A percentile compares a stretch with the other conserved stretches of the same genome.
These are phyloP conservation scores for Citrus inodora DNA, from an alignment of 345 rosid species.

Conservation along the genomic window DNA sequence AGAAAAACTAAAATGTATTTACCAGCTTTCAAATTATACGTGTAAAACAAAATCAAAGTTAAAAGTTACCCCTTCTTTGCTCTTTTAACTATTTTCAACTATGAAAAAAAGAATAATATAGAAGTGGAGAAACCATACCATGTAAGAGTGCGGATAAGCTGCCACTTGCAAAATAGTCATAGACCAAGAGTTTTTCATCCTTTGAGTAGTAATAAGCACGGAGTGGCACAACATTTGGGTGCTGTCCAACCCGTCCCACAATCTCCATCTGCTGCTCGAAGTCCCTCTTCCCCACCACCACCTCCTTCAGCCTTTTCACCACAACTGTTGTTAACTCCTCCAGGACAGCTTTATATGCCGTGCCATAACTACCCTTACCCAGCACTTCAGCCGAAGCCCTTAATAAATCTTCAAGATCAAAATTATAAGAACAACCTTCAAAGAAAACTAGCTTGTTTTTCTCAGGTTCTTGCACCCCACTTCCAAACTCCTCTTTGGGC, in stretches of 20 bases:
- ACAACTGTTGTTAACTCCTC: conserved; percentile 80
- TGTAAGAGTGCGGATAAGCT: conserved; percentile 69
- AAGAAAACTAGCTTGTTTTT: conserved; percentile 84
- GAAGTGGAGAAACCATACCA: conserved; percentile 39
- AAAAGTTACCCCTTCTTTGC: neutral
- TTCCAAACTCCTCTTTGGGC: conserved; percentile 73
- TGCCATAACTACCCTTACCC: conserved; percentile 87
- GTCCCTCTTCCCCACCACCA: conserved; percentile 69
- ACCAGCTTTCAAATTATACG: neutral
- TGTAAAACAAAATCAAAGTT: neutral
- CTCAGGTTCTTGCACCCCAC: conserved; percentile 75
- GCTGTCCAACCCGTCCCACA: conserved; percentile 62
- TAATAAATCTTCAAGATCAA: conserved; percentile 81
- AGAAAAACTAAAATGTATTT: neutral
- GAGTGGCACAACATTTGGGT: conserved; percentile 64
- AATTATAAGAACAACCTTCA: conserved; percentile 68
- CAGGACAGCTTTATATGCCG: conserved; percentile 82
- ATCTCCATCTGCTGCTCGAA: conserved; percentile 95
- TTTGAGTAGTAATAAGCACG: conserved; percentile 87
- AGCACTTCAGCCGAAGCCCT: conserved; percentile 94
- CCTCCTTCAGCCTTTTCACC: conserved; percentile 84
- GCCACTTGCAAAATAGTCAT: conserved; percentile 55
- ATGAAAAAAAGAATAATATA: neutral
- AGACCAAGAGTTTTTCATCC: conserved; percentile 88
- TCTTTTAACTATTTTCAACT: neutral